Base-by-base conservation (phyloP, 169 alveolate genomes). In the Eimeria maxima region DNA sequence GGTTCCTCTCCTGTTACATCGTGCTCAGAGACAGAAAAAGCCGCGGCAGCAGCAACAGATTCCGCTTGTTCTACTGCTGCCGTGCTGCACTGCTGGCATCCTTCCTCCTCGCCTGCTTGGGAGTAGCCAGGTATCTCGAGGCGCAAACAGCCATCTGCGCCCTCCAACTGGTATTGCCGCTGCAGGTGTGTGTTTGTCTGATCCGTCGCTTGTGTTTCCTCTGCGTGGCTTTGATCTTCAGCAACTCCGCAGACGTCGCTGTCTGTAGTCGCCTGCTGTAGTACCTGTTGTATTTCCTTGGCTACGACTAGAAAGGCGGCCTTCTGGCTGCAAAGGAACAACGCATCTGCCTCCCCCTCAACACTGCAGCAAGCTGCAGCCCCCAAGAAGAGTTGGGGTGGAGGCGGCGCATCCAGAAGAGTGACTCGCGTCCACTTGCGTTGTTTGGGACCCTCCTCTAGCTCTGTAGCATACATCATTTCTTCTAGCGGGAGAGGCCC, bases 371-470 rank as follows among this genome's bases (percentile, higher is more conserved):
- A 27, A n/a, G 45, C 53, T 11, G 73, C 73, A 4, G 73, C 73
- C 18, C 91, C 91, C 6, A 83, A 44, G 20, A 50, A 83, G 50
- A 29, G 16, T 74, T 47, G 67, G 33, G 91, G 44, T 53, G 27
- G 73, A 13, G 91, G 91, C 11, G 60, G 71, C 14, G 67, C 55
- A 45, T 83, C 91, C 4, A 83, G 91, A 22, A 83, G 16, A 42
- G 55, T 83, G 18, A 83, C 91, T 22, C 91, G 91, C 29, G 91
- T 83, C 91, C 91, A 83, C 20, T 16, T 24, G 50, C 22, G 74
- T n/a, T 27, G 22, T 4, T 50, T 29, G 16, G 24, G 47, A 22
- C 18, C 71, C 55, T 18, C 87, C 55, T 18, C 87, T 22, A 83
- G 14, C 24, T 83, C 73, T 50, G 91, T 74, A 29, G 91, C 91